A percentile compares a stretch with the other conserved stretches of the same genome.
phyloP scores from a whole-genome alignment of 1,284 basidiomycete species.

The Austroboletus niveus region DNA sequence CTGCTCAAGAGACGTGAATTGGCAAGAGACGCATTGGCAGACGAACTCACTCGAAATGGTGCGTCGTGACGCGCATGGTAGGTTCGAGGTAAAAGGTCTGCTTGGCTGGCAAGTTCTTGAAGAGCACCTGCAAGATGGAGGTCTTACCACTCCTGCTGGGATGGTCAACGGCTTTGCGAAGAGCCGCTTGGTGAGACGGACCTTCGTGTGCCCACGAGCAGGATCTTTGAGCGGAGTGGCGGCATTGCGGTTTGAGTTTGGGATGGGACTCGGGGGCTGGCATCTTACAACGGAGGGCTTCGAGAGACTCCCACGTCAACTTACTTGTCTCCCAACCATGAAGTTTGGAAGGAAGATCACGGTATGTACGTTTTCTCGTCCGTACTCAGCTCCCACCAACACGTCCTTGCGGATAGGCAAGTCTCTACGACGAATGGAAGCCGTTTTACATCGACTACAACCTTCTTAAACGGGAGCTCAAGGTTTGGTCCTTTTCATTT shows the following conservation, averaged over 20 bases:
- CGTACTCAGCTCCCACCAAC: not conserved
- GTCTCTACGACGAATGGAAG: conserved; percentile 87
- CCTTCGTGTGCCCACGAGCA: conserved; percentile 80
- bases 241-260: conserved; percentile 18
- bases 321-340: conserved; percentile 41
- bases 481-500: conserved; percentile 44
- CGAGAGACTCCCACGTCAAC: not conserved
- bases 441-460: conserved; percentile 91
- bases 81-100: conserved; percentile 92
- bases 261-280: conserved; percentile 6
- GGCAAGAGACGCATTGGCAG: not conserved
- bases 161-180: conserved; percentile 3
- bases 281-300: conserved; percentile 10
- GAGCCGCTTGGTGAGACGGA: conserved; percentile 31
- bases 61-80: conserved; percentile 74
- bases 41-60: conserved; percentile 75
- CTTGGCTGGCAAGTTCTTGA: conserved; percentile 80
- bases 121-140: conserved; percentile 88
- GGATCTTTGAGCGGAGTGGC: conserved; percentile 60
- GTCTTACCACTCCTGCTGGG: conserved; percentile 83
- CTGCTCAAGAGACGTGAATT: conserved; percentile 41
- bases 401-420: conserved; percentile 50
- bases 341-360: conserved; percentile 91
- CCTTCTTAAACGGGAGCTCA: conserved; percentile 85
- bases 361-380: conserved; percentile 43